Evolutionary conservation across 768 basidiomycete genomes (phyloP).

Genomic region (Peribolospora baueri): DNA sequence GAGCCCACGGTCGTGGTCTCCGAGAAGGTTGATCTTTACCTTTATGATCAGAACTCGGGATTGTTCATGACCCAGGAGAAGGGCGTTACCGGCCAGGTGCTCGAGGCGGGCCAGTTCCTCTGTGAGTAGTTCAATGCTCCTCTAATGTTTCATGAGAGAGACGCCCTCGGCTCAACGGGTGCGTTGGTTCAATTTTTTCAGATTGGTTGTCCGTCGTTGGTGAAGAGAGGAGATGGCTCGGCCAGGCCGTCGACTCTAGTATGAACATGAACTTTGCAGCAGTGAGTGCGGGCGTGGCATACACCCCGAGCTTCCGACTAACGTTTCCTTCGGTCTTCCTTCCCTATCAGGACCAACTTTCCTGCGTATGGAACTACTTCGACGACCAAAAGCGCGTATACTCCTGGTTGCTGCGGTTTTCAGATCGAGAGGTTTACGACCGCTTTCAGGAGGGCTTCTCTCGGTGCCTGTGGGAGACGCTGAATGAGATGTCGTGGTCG

Average conservation of each 20-base stretch:
- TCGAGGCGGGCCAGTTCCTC: constrained; percentile 18
- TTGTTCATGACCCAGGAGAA: constrained; percentile 23
- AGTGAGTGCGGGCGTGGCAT: neutral
- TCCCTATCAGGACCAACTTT: constrained; percentile 19
- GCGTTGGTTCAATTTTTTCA: constrained; percentile 6
- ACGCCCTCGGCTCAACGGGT: too few species aligned
- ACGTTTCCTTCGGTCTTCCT: neutral
- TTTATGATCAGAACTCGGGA: constrained; percentile 23
- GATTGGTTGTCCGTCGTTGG: constrained; percentile 17
- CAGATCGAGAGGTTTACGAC: constrained; percentile 30
- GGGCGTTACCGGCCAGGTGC: constrained; percentile 17
- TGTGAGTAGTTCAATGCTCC: constrained; percentile 11
- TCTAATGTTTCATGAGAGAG: too few species aligned
- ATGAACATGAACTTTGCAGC: constrained; percentile 13
- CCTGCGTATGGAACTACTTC: constrained; percentile 73
- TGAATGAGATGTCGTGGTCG: constrained; percentile 30
- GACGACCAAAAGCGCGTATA: constrained; percentile 30
- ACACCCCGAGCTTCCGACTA: constrained; percentile 14
- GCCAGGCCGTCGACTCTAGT: constrained; percentile 11
- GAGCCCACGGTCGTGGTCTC: constrained; percentile 4
- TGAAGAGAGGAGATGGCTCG: constrained; percentile 9
- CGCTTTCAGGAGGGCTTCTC: constrained; percentile 40
- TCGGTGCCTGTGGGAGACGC: constrained; percentile 46
- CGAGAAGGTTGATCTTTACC: constrained; percentile 19
- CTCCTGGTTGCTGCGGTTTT: constrained; percentile 67